phyloP scores from a whole-genome alignment of 169 alveolate species.

The Plasmodium chabaudi region DNA sequence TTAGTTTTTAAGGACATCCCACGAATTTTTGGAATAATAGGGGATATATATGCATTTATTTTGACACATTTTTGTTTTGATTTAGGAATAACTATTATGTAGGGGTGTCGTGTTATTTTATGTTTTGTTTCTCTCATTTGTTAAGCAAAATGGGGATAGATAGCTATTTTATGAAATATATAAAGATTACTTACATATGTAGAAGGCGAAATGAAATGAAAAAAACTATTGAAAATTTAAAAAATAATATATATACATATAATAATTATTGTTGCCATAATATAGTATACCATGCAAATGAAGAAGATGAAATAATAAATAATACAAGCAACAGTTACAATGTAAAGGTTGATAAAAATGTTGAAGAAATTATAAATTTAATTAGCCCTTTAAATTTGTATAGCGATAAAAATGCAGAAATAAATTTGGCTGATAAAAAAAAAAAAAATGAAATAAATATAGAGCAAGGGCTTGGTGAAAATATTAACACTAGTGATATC shows the following conservation, averaged over 20 bases:
- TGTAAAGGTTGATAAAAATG: slow-evolving; percentile 41
- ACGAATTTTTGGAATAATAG: too few species aligned
- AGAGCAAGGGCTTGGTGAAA: neutral
- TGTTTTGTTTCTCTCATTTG: neutral
- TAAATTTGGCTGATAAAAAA: neutral
- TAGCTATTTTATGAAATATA: slow-evolving; percentile 46
- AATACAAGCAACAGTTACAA: slow-evolving; percentile 9
- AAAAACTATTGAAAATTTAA: slow-evolving; percentile 62
- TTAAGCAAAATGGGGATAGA: slow-evolving; percentile 35
- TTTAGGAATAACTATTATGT: too few species aligned
- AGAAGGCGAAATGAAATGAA: slow-evolving; percentile 72
- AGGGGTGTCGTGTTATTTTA: slow-evolving; percentile 1
- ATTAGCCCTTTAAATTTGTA: slow-evolving; percentile 21
- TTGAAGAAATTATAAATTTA: slow-evolving; percentile 15
- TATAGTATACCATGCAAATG: slow-evolving; percentile 42
- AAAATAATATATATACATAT: slow-evolving; percentile 58
- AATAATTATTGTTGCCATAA: slow-evolving; percentile 47
- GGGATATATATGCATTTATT: too few species aligned
- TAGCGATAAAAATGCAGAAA: neutral
- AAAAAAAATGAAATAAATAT: neutral
- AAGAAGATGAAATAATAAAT: slow-evolving; percentile 11
- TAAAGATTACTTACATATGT: slow-evolving; percentile 41
- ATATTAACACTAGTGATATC: neutral
- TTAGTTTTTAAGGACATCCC: too few species aligned
- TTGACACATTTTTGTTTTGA: too few species aligned